Evolutionary conservation across 2,329 filamentous ascomycete genomes (phyloP).

Genomic region (Aspergillus sp.): DNA sequence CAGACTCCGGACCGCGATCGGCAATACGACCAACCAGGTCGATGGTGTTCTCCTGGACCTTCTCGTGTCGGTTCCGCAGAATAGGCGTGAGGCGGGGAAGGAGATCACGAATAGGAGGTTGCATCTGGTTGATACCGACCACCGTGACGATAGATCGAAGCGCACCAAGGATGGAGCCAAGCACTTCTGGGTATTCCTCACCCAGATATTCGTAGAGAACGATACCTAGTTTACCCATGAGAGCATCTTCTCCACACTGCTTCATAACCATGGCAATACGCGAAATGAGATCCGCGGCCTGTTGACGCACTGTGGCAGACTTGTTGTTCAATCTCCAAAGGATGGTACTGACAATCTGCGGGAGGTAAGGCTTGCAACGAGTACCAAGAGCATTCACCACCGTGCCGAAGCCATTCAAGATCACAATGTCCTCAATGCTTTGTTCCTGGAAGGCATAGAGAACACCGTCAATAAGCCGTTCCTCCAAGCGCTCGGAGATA

Average conservation of each 20-base stretch:
- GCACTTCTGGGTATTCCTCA: slow-evolving; percentile 96
- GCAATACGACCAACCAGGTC: slow-evolving; percentile 97
- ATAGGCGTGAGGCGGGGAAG: slow-evolving; percentile 96
- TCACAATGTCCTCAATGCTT: slow-evolving; percentile 90
- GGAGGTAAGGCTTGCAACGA: slow-evolving; percentile 92
- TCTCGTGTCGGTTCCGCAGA: slow-evolving; percentile 95
- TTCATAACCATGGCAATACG: slow-evolving; percentile 99
- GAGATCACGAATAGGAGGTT: slow-evolving; percentile 94
- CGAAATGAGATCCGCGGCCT: slow-evolving; percentile 93
- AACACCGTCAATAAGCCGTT: slow-evolving; percentile 91
- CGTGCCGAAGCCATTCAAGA: slow-evolving; percentile 96
- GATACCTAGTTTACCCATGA: slow-evolving; percentile 92
- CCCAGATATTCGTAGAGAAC: slow-evolving; percentile 97
- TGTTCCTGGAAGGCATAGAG: slow-evolving; percentile 97
- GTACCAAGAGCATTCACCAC: slow-evolving; percentile 93
- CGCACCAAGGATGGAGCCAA: slow-evolving; percentile 93
- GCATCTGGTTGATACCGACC: slow-evolving; percentile 96
- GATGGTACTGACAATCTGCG: slow-evolving; percentile 95
- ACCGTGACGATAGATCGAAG: slow-evolving; percentile 96
- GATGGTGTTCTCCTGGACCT: slow-evolving; percentile 98
- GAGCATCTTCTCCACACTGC: slow-evolving; percentile 91
- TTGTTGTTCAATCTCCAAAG: slow-evolving; percentile 98
- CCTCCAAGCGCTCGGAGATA: slow-evolving; percentile 87
- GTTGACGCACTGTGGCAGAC: slow-evolving; percentile 91
- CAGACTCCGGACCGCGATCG: slow-evolving; percentile 91